These are phyloP conservation scores for Citrus unshiu DNA, from an alignment of 345 rosid genomes.

Conservation along the genomic window DNA sequence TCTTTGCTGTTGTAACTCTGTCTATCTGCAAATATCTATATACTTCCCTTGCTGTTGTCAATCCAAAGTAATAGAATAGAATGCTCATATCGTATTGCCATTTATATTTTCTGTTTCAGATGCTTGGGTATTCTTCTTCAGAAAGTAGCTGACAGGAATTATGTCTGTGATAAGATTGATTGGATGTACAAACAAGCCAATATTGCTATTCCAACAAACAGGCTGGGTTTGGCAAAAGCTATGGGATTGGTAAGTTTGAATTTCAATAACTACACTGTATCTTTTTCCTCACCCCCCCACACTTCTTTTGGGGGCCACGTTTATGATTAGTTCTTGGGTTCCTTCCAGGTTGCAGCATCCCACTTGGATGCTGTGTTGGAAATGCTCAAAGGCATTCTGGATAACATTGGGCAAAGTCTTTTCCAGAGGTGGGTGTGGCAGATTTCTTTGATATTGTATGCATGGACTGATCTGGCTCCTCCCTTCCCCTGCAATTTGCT, in stretches of 20 bases:
- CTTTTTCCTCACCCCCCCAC: background rate
- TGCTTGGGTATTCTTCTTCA: slow-evolving; percentile 93
- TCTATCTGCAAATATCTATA: background rate
- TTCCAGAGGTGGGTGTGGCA: slow-evolving; percentile 62
- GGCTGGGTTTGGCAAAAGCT: slow-evolving; percentile 97
- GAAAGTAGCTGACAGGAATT: slow-evolving; percentile 77
- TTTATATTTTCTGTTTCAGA: slow-evolving; percentile 39
- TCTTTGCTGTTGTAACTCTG: background rate
- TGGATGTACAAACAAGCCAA: slow-evolving; percentile 89
- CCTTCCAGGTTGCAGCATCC: slow-evolving; percentile 89
- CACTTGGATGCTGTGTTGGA: slow-evolving; percentile 93
- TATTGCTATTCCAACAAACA: slow-evolving; percentile 75
- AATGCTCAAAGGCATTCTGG: slow-evolving; percentile 85
- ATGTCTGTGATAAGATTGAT: slow-evolving; percentile 79
- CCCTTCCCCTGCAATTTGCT: background rate
- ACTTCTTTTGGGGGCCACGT: background rate
- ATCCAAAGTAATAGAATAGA: background rate
- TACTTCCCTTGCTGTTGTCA: background rate
- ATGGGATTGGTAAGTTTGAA: slow-evolving; percentile 76
- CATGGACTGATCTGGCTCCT: background rate
- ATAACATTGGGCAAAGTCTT: slow-evolving; percentile 73
- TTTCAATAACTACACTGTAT: slow-evolving; percentile 9
- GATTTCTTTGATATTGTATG: background rate
- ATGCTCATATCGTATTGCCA: background rate
- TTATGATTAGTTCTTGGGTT: slow-evolving; percentile 17